phyloP scores from a whole-genome alignment of 2,329 filamentous ascomycete genomes.

The Diaporthe longicolla region DNA sequence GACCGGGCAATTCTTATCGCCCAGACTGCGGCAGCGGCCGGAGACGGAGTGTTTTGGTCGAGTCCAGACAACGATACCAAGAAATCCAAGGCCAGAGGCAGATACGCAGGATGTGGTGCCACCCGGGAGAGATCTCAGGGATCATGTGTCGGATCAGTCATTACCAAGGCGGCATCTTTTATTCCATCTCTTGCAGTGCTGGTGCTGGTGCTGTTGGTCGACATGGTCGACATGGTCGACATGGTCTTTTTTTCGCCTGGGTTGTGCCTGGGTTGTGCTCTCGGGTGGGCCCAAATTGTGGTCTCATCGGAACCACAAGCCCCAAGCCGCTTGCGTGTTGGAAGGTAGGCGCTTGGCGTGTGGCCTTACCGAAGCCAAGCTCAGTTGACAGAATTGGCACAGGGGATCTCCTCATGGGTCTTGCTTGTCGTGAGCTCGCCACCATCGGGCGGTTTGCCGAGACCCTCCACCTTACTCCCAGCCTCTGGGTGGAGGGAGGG shows the following conservation, averaged over 20 bases:
- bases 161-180: slow-evolving; percentile 27
- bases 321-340: not conserved
- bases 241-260: not conserved
- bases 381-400: slow-evolving; percentile 29
- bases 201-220: not conserved
- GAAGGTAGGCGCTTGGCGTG: slow-evolving; percentile 17
- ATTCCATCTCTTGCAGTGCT: slow-evolving; percentile 23
- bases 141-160: slow-evolving; percentile 21
- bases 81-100: not conserved
- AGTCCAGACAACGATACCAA: not conserved
- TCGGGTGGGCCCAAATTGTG: slow-evolving; percentile 20
- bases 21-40: slow-evolving; percentile 4
- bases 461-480: not conserved
- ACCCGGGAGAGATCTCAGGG: not conserved
- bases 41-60: slow-evolving; percentile 5
- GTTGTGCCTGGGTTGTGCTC: not conserved
- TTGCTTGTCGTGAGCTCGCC: slow-evolving; percentile 10
- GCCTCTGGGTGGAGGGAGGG: not conserved
- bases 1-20: not conserved
- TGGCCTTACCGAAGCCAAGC: slow-evolving; percentile 26
- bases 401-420: slow-evolving; percentile 30
- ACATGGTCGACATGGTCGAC: not conserved
- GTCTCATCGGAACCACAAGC: slow-evolving; percentile 22
- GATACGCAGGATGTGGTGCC: not conserved
- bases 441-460: slow-evolving; percentile 29